Conservation (phyloP, 805 yeast species). For the Monosporozyma aquatica region DNA sequence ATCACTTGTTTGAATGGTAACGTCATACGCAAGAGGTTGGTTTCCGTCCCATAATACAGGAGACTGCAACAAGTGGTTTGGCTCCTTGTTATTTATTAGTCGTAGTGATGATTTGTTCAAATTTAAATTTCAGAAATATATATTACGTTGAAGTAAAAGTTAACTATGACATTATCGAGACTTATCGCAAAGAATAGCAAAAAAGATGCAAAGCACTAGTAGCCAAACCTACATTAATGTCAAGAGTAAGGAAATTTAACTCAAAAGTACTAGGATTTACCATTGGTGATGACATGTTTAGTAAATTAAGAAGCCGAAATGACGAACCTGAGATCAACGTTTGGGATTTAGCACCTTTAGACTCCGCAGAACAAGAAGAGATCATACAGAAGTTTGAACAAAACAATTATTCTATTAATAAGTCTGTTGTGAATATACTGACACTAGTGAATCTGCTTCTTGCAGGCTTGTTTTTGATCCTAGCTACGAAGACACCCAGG, state of each 20-base stretch:
- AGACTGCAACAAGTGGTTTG: no score
- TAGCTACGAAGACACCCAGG: constrained; percentile 13
- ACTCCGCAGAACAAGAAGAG: constrained; percentile 28
- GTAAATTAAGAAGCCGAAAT: not conserved
- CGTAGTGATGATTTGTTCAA: no score
- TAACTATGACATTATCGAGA: no score
- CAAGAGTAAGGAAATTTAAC: constrained; percentile 19
- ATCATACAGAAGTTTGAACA: constrained; percentile 21
- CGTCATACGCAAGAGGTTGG: not conserved
- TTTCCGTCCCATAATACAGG: no score
- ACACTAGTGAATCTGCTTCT: constrained; percentile 16
- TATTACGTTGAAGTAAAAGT: no score
- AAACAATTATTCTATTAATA: constrained; percentile 16
- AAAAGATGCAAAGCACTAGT: no score
- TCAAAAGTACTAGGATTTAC: constrained; percentile 9
- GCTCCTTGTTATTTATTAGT: no score
- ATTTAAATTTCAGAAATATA: no score
- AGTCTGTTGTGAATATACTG: constrained; percentile 13
- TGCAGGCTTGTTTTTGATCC: constrained; percentile 19
- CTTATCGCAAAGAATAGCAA: no score
- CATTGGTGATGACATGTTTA: not conserved
- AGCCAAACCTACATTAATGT: no score
- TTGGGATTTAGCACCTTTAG: constrained; percentile 18
- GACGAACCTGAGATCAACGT: constrained; percentile 13
- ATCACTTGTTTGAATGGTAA: constrained; percentile 18